These are phyloP conservation scores for Cystobasidium tubakii DNA, from an alignment of 768 basidiomycete species.

Conservation along the genomic window DNA sequence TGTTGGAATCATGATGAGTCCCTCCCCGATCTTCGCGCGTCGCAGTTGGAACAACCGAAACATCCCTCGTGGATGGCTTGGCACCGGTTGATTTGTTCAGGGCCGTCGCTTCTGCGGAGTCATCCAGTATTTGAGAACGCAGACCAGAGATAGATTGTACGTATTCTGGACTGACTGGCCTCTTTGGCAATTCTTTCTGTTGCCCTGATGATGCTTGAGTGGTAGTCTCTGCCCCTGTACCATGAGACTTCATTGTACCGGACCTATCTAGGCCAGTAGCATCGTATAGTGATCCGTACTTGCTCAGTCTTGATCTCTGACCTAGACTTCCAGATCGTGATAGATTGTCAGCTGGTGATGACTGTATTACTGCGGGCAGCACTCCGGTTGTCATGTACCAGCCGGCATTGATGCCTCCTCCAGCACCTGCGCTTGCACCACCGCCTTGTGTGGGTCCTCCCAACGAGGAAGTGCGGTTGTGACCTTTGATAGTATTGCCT, in stretches of 20 bases:
- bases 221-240: neutral
- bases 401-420: conserved; percentile 21
- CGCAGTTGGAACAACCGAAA: neutral
- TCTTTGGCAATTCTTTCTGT: neutral
- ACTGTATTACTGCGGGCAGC: neutral
- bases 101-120: neutral
- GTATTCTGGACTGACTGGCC: neutral
- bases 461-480: neutral
- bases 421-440: neutral
- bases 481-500: neutral
- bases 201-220: neutral
- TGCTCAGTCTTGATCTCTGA: neutral
- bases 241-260: neutral
- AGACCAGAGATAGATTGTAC: conserved; percentile 4
- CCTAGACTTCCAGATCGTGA: neutral
- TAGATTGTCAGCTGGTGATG: neutral
- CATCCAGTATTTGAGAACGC: neutral
- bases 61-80: neutral
- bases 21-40: neutral
- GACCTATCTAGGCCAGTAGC: conserved; percentile 19
- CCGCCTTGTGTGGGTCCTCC: neutral
- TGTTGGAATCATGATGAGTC: neutral
- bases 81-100: neutral
- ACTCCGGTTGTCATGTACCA: conserved; percentile 36
- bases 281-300: conserved; percentile 21